These are phyloP conservation scores for Chaetoceros muelleri DNA, from an alignment of 108 stramenopile genomes.

Conservation along the genomic window DNA sequence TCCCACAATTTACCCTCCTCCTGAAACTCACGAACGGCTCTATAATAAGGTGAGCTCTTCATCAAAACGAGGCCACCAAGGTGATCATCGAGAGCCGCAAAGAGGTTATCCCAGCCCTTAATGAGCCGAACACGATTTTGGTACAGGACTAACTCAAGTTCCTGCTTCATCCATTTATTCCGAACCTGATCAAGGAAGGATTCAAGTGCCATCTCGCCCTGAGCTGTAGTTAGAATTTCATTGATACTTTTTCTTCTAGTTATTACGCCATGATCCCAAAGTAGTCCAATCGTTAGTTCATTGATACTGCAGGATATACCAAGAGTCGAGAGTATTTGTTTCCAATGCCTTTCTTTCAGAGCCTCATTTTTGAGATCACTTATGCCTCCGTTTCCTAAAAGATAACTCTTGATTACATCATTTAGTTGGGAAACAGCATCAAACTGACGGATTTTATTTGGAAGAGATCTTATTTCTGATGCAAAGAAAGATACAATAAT, in stretches of 20 bases:
- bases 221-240: constrained; percentile 86
- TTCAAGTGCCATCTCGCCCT: constrained; percentile 98
- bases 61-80: constrained; percentile 84
- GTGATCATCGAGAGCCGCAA: constrained; percentile 94
- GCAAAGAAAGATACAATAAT: neutral
- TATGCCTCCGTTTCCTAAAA: constrained; percentile 57
- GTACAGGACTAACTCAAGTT: constrained; percentile 89
- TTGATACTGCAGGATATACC: constrained; percentile 54
- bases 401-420: constrained; percentile 63
- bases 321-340: constrained; percentile 69
- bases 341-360: constrained; percentile 96
- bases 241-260: constrained; percentile 75
- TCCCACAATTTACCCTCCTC: constrained; percentile 95
- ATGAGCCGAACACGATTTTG: constrained; percentile 92
- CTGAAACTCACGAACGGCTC: constrained; percentile 88
- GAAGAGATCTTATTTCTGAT: constrained; percentile 46
- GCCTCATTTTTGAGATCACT: constrained; percentile 91
- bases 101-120: constrained; percentile 92
- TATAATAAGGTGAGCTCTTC: constrained; percentile 92
- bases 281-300: constrained; percentile 84
- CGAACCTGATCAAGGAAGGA: constrained; percentile 91
- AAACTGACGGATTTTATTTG: constrained; percentile 93
- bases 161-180: constrained; percentile 89
- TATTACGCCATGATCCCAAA: constrained; percentile 88
- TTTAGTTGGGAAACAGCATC: constrained; percentile 82